Conservation (phyloP, 257 asterid genomes). For the Przewalskia tangutica region DNA sequence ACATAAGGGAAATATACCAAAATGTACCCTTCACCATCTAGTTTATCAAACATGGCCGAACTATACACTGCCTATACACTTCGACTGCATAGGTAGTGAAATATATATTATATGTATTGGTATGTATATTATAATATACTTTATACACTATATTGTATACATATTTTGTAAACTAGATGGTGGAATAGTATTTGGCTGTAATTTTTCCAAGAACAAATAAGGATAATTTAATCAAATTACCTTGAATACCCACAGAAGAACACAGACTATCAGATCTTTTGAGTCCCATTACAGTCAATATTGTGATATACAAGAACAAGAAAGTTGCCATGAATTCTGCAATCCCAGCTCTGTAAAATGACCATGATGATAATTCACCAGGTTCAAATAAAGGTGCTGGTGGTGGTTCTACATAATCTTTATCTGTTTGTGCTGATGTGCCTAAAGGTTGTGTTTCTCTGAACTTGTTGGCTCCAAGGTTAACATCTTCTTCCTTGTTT, state of each 20-base stretch:
- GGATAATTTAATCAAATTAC: neutral
- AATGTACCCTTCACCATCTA: too few species aligned
- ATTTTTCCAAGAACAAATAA: too few species aligned
- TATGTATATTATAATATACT: too few species aligned
- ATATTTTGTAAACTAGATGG: too few species aligned
- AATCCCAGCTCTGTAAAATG: slow-evolving; percentile 46
- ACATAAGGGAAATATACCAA: too few species aligned
- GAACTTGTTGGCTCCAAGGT: slow-evolving; percentile 40
- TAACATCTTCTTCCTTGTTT: slow-evolving; percentile 40
- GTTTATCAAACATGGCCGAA: too few species aligned
- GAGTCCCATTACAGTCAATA: slow-evolving; percentile 44
- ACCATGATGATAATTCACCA: slow-evolving; percentile 40
- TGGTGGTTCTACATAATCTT: slow-evolving; percentile 43
- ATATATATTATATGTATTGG: too few species aligned
- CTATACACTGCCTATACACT: too few species aligned
- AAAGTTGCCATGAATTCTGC: slow-evolving; percentile 47
- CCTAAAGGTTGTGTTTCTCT: slow-evolving; percentile 38
- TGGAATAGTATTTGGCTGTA: too few species aligned
- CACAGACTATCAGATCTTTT: slow-evolving; percentile 25
- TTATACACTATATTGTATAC: too few species aligned
- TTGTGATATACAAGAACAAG: slow-evolving; percentile 35
- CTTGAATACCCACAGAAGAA: slow-evolving; percentile 42
- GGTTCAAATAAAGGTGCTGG: slow-evolving; percentile 45
- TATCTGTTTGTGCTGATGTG: slow-evolving; percentile 40
- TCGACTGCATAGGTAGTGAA: too few species aligned